A percentile compares a stretch with the other conserved stretches of the same genome.
phyloP scores from a whole-genome alignment of 2,329 filamentous ascomycete genomes.

The Harringtonia aguacate region DNA sequence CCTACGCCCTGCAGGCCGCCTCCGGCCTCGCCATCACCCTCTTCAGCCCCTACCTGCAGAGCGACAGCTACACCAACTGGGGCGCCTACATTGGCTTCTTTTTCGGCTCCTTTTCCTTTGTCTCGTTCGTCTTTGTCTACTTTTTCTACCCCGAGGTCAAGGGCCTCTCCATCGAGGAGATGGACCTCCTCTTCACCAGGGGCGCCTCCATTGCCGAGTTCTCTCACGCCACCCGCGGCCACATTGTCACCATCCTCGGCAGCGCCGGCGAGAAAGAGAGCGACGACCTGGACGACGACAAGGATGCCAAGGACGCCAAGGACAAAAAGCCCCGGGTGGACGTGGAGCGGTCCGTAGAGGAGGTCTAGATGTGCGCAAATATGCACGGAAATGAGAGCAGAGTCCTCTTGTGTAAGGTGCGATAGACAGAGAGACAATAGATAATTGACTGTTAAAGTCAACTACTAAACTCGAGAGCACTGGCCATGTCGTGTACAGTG shows the following conservation, averaged over 20 bases:
- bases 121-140: conserved; percentile 1
- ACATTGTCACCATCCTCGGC: background rate
- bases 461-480: too few relatives aligned
- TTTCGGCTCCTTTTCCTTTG: conserved; percentile 1
- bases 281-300: background rate
- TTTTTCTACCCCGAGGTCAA: conserved; percentile 4
- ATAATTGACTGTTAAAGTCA: too few relatives aligned
- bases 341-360: too few relatives aligned
- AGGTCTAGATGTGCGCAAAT: too few relatives aligned
- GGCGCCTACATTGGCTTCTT: conserved; percentile 3
- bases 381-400: too few relatives aligned
- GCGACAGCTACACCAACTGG: conserved; percentile 3
- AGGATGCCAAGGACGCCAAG: background rate
- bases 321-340: too few relatives aligned
- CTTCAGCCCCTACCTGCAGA: conserved; percentile 3
- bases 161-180: background rate
- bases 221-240: background rate
- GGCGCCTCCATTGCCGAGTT: background rate
- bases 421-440: too few relatives aligned
- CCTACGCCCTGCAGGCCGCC: background rate
- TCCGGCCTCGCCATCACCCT: background rate
- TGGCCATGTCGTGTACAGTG: too few relatives aligned
- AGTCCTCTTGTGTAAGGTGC: too few relatives aligned
- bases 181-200: background rate
- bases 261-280: background rate